These are phyloP conservation scores for Corchorus capsularis DNA, from an alignment of 345 rosid genomes.

Conservation along the genomic window DNA sequence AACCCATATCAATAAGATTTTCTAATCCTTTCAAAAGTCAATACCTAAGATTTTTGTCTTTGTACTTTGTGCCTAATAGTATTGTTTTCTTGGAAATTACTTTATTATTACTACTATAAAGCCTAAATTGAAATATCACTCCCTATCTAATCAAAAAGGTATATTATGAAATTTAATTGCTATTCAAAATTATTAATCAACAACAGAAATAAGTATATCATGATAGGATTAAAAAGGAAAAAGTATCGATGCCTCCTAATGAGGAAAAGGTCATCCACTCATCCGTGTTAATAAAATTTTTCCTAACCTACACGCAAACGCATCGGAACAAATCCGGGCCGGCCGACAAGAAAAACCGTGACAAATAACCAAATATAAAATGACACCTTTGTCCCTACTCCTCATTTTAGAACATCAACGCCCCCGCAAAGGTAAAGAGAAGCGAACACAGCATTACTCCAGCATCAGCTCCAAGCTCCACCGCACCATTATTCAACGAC, in stretches of 20 bases:
- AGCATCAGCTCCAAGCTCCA: neutral
- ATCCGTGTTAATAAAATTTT: neutral
- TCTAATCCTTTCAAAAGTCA: too few relatives aligned
- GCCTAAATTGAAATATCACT: too few relatives aligned
- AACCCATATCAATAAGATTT: too few relatives aligned
- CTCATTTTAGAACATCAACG: neutral
- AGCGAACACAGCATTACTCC: conserved; percentile 21
- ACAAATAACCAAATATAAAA: conserved; percentile 5
- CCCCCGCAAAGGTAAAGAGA: conserved; percentile 13
- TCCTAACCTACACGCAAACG: conserved; percentile 10
- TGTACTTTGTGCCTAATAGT: too few relatives aligned
- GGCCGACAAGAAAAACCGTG: neutral
- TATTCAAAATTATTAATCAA: neutral
- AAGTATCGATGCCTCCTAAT: neutral
- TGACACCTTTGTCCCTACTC: neutral
- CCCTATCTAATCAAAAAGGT: too few relatives aligned
- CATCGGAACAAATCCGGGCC: neutral
- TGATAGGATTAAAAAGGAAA: neutral
- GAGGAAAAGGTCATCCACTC: neutral
- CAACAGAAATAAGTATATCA: neutral
- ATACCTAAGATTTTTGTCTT: too few relatives aligned
- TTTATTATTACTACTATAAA: too few relatives aligned
- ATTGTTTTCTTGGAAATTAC: too few relatives aligned
- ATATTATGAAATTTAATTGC: neutral
- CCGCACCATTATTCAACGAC: conserved; percentile 26